Conservation (phyloP, 1,284 basidiomycete species). For the Pascua sp. region DNA sequence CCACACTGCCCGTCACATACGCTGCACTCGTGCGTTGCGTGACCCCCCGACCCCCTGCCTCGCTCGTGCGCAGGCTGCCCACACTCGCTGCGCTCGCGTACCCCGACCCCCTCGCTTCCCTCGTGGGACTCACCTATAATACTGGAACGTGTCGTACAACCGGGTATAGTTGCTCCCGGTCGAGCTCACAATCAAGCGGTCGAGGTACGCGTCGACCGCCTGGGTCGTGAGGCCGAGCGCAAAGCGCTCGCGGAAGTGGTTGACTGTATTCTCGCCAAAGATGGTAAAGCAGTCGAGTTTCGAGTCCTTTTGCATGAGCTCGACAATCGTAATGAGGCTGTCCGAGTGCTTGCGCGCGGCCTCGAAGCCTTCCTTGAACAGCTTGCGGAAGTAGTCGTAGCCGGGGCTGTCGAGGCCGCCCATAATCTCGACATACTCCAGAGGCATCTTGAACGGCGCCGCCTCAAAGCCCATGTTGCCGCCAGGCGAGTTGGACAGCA, state of each 20-base stretch:
- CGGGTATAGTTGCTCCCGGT: constrained; percentile 89
- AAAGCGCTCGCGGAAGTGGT: constrained; percentile 85
- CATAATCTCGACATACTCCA: constrained; percentile 93
- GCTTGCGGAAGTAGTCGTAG: constrained; percentile 76
- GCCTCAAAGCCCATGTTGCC: constrained; percentile 98
- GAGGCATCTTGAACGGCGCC: constrained; percentile 93
- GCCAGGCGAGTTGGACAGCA: constrained; percentile 87
- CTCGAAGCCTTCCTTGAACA: constrained; percentile 92
- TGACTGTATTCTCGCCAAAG: constrained; percentile 85
- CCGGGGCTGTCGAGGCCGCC: constrained; percentile 77
- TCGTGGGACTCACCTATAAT: constrained; percentile 28
- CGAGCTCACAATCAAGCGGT: constrained; percentile 79
- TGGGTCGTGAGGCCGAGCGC: constrained; percentile 83
- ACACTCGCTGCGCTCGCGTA: not conserved
- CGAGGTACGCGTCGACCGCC: constrained; percentile 82
- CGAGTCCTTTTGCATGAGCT: constrained; percentile 96
- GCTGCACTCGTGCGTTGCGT: no score
- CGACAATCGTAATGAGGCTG: constrained; percentile 90
- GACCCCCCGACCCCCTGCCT: no score
- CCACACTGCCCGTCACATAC: no score
- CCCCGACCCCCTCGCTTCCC: constrained; percentile 1
- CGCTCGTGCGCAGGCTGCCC: no score
- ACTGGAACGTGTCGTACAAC: constrained; percentile 73
- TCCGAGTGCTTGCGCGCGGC: constrained; percentile 94
- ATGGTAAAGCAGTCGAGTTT: constrained; percentile 87